Base-by-base conservation (phyloP, 306 rosid genomes). In the Prunus dulcis region DNA sequence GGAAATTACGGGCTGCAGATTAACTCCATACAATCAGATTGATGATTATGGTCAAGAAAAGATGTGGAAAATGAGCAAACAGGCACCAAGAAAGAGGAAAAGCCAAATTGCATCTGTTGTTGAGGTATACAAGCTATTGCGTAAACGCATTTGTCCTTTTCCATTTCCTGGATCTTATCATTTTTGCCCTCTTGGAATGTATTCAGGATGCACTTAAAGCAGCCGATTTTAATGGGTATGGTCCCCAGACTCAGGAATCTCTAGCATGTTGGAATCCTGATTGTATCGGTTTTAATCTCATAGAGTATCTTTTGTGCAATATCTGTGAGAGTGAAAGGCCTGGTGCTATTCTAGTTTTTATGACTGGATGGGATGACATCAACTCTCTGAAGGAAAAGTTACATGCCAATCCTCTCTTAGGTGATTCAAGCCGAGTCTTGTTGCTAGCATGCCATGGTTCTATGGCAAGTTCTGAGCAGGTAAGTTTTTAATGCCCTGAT, bases 281-380 rank as follows among this genome's bases (percentile, higher is more conserved):
- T 82, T 84, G 86, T 75, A 83, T 96, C 30, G 99, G 98, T 69
- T 96, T 96, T 82, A 86, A 82, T 86, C 92, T 96, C 78, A 89
- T 96, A 23, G 99, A 91, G 82, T 64, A 79, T 89, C 79, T 92
- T 68, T 80, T 96, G 60, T 88, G 86, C 87, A 73, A 86, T 77
- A 92, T 92, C 84, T 95, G 98, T 80, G 89, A 89, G 82, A 85
- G 85, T 60, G 93, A 96, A 72, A 79, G 73, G 71, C 94, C 93
- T 53, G 99, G 99, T 51, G 99, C 97, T 53, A 80, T 96, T 80
- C 87, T 96, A 76, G 93, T 96, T 84, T 96, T 96, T 85, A 88
- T 96, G 99, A 96, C 99, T 62, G 99, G 99, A 71, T 96, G 99
- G 97, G 99, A 96, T 83, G 99, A 92, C 78, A 92, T 96, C 76